phyloP scores from a whole-genome alignment of 371 early-diverging fungal species.

The Vavraia culicis region DNA sequence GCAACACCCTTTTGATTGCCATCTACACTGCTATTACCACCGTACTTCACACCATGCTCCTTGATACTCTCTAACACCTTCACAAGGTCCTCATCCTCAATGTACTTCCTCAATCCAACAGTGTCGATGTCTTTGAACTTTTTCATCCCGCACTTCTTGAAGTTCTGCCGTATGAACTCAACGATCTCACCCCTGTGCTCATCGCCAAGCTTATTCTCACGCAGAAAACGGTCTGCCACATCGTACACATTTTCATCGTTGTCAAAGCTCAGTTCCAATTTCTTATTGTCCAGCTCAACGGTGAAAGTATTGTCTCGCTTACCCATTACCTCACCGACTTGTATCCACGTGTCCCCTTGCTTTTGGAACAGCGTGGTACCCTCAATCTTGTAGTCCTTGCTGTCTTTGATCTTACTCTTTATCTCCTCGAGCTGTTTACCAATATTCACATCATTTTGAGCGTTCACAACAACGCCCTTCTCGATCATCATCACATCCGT shows the following conservation, averaged over 20 bases:
- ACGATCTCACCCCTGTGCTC: slow-evolving; percentile 28
- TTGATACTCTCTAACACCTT: not conserved
- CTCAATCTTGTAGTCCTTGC: slow-evolving; percentile 12
- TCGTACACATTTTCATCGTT: slow-evolving; percentile 29
- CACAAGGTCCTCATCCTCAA: not conserved
- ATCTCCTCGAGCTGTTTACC: slow-evolving; percentile 2
- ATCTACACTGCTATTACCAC: no score
- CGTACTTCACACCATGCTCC: slow-evolving; percentile 1
- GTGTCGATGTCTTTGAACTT: slow-evolving; percentile 18
- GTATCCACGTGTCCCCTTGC: slow-evolving; percentile 15
- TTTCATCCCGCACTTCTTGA: slow-evolving; percentile 5
- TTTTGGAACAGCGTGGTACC: slow-evolving; percentile 13
- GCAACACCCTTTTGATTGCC: no score
- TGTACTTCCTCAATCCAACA: slow-evolving; percentile 12
- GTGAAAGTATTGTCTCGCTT: slow-evolving; percentile 13
- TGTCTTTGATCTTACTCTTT: no score
- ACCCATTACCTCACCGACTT: slow-evolving; percentile 14
- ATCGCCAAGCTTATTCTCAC: slow-evolving; percentile 18
- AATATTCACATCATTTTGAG: slow-evolving; percentile 3
- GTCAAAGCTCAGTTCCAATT: slow-evolving; percentile 26
- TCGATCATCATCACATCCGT: no score
- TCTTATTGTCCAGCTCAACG: slow-evolving; percentile 29
- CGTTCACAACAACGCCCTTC: not conserved
- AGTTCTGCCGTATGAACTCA: slow-evolving; percentile 31
- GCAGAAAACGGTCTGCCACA: slow-evolving; percentile 31